Base-by-base conservation (phyloP, 139 green algal genomes). In the Chlorella sp. region DNA sequence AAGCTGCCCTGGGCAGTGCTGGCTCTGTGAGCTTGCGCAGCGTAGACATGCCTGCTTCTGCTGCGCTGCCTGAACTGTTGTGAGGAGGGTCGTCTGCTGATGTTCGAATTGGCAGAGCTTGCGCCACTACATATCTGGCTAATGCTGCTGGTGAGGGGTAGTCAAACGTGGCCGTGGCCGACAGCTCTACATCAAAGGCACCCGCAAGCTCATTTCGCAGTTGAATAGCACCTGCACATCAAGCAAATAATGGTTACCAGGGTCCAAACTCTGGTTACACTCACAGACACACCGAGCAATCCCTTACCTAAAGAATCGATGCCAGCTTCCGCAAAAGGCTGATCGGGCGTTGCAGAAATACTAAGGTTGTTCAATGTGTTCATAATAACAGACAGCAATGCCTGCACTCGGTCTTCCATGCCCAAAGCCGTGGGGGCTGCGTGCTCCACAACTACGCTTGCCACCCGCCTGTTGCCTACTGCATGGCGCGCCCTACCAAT, bases 291-390 rank as follows among this genome's bases (percentile, higher is more conserved):
- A 57, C 48, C 48, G 7, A 5, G 7, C 48, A 57, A 16, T 11
- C 24, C 18, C 81, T 85, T 57, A 68, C 92, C 93, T 37, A 96
- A 39, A 0, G 94, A 96, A 77, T 96, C 94, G 19, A 96, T 81
- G 16, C 92, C 94, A 9, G 93, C 92, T 34, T 94, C 94, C 90
- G 95, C 94, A 48, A 95, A 69, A 0, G 93, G 93, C 88, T 82
- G 85, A 0, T 92, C 53, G 34, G 39, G 30, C 0, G 53, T 19
- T 2, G 79, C 79, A 22, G 34, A 48, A n/a, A 48, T 53, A 0
- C 87, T 78, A 3, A 91, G 73, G 4, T 40, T 40, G 40, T 57
- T n/a, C 26, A 83, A 14, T 19, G 57, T 57, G 24, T 40, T 28
- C 22, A 61, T 4, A 30, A 83, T 36, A 3, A 61, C 37, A 37